A percentile compares a stretch with the other conserved stretches of the same genome.
phyloP scores from a whole-genome alignment of 1,284 basidiomycete genomes.

The Pholiota adiposa region DNA sequence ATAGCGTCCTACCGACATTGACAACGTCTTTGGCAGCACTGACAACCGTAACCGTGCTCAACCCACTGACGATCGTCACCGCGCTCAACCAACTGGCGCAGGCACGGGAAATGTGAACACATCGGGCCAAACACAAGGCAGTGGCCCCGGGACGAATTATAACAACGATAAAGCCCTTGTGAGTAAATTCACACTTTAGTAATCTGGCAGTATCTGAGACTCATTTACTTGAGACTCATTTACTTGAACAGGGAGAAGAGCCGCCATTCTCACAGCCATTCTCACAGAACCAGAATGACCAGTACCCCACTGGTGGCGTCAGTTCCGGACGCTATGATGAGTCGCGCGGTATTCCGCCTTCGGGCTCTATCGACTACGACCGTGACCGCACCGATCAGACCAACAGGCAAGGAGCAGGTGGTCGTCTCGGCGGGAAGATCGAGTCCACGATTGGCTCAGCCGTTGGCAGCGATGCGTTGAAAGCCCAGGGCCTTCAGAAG shows the following conservation, averaged over 20 bases:
- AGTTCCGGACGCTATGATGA: background rate
- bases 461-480: conserved; percentile 51
- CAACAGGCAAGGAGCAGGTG: conserved; percentile 19
- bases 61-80: background rate
- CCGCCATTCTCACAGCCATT: background rate
- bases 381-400: background rate
- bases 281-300: background rate
- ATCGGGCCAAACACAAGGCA: background rate
- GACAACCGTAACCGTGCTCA: background rate
- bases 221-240: background rate
- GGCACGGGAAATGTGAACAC: background rate
- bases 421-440: conserved; percentile 46
- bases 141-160: background rate
- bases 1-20: background rate
- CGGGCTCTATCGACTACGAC: too few species aligned
- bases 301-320: background rate
- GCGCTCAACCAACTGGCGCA: background rate
- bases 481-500: conserved; percentile 55
- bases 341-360: conserved; percentile 5
- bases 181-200: background rate
- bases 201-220: too few species aligned
- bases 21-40: background rate
- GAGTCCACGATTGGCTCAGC: conserved; percentile 51
- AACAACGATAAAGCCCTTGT: background rate
- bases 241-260: background rate